Evolutionary conservation across 176 grass and related monocot genomes (phyloP), one percentile per base, ranked within the genome.

Genomic region (Avena insularis): DNA sequence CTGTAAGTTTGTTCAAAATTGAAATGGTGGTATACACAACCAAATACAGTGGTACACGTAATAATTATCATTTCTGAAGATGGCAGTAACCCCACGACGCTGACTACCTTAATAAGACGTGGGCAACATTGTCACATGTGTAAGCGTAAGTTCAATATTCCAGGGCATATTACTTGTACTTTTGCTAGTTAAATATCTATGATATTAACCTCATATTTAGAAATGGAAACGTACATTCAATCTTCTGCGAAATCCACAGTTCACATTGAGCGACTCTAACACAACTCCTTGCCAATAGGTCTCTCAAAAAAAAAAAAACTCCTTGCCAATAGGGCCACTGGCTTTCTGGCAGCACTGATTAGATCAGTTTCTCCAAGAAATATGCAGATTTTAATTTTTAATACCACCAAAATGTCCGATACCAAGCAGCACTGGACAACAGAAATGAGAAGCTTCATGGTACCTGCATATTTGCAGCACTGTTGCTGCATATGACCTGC

Each of bases 381-480:
- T 46, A 49, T 19, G 23, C 40, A 51, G 35, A 43, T 5, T 40
- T 38, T 7, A 13, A 74, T 14, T 49, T 13, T 21, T 49, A 7
- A 74, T 49, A 21, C 10, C 71, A 4, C 31, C 48, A 31, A 17
- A 83, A 23, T 70, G 49, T 35, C 17, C 3, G 25, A 65, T 56
- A 62, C 15, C 68, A 62, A 46, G 61, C 4, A 90, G 40, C 57
- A 78, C 63, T 53, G 64, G 33, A 56, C 65, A 17, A 83, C 45
- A 59, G 50, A 40, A 38, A 65, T 33, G 29, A 49, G 81, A 84
- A 79, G 75, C 80, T 87, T 84, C 80, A 84, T 79, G 85, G 85
- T 48, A 48, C 46, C 9, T 48, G 46, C 46, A 48, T 48, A 48
- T 43, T 43, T 43, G 40, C 40, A 43, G 40, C 40, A 43, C 40